Conservation (phyloP, 768 basidiomycete species). For the Tricholomella constricta region DNA sequence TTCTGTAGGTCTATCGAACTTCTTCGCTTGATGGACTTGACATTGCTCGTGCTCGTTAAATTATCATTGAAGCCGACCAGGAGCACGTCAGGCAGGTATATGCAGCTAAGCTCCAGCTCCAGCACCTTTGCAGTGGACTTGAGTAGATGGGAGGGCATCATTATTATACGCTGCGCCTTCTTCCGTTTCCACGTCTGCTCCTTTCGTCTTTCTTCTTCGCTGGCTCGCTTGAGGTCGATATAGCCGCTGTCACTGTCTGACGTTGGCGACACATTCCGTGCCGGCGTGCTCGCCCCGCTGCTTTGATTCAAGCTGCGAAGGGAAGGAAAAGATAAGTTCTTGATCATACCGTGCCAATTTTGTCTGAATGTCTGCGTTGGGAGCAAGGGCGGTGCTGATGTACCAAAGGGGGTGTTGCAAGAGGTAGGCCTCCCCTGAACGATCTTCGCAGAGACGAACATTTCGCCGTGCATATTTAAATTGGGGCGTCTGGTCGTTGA, state of each 20-base stretch:
- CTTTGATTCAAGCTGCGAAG: slow-evolving; percentile 18
- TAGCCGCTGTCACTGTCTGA: slow-evolving; percentile 24
- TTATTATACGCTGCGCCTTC: slow-evolving; percentile 80
- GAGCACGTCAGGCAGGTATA: slow-evolving; percentile 76
- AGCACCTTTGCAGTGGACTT: slow-evolving; percentile 77
- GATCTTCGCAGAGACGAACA: no score
- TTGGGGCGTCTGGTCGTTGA: no score
- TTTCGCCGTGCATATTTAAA: no score
- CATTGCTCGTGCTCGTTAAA: slow-evolving; percentile 76
- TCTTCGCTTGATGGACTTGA: slow-evolving; percentile 76
- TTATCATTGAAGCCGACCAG: slow-evolving; percentile 83
- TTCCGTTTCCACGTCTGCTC: slow-evolving; percentile 57
- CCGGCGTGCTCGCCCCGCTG: slow-evolving; percentile 27
- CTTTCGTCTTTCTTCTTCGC: slow-evolving; percentile 35
- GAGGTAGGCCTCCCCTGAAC: no score
- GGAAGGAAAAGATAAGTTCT: slow-evolving; percentile 26
- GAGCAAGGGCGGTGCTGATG: slow-evolving; percentile 11
- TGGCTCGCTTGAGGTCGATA: slow-evolving; percentile 13
- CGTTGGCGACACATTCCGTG: slow-evolving; percentile 28
- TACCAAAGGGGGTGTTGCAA: background rate
- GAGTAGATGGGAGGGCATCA: slow-evolving; percentile 87
- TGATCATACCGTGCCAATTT: slow-evolving; percentile 25
- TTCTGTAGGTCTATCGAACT: slow-evolving; percentile 78
- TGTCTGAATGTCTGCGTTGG: slow-evolving; percentile 3
- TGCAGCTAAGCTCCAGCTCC: slow-evolving; percentile 67